phyloP scores from a whole-genome alignment of 2,329 filamentous ascomycete species.

The Hymenoscyphus infarciens region DNA sequence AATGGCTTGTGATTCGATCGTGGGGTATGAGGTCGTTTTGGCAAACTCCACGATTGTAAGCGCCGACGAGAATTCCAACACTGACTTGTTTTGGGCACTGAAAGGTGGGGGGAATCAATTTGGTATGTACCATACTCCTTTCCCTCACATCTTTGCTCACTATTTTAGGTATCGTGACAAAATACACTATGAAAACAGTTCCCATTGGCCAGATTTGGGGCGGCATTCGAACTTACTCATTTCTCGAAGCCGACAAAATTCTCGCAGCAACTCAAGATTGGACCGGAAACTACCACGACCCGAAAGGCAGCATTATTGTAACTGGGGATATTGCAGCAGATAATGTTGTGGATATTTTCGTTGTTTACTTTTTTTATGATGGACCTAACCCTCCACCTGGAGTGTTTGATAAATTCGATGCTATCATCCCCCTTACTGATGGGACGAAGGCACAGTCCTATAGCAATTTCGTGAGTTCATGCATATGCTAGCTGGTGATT shows the following conservation, averaged over 20 bases:
- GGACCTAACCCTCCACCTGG: conserved; percentile 34
- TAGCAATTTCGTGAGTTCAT: conserved; percentile 31
- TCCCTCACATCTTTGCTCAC: neutral
- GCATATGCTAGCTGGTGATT: neutral
- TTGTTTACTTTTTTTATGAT: conserved; percentile 38
- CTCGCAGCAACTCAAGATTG: conserved; percentile 51
- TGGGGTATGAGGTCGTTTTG: conserved; percentile 42
- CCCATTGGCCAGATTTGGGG: conserved; percentile 37
- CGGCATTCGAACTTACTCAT: conserved; percentile 37
- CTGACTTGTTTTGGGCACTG: conserved; percentile 27
- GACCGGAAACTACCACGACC: conserved; percentile 50
- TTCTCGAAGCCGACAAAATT: conserved; percentile 34
- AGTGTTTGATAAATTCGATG: conserved; percentile 26
- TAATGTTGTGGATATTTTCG: conserved; percentile 23
- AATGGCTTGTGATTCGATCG: conserved; percentile 43
- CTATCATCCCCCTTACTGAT: conserved; percentile 15
- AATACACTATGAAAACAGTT: conserved; percentile 34
- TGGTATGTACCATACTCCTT: conserved; percentile 24
- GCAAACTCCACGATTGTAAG: conserved; percentile 24
- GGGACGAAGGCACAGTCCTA: conserved; percentile 31
- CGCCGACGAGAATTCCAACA: conserved; percentile 22
- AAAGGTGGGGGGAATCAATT: conserved; percentile 31
- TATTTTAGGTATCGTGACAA: conserved; percentile 35
- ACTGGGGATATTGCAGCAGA: conserved; percentile 25
- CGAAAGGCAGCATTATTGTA: conserved; percentile 35